Conservation (phyloP, 208 protist species). For the Leishmania gerbilli region DNA sequence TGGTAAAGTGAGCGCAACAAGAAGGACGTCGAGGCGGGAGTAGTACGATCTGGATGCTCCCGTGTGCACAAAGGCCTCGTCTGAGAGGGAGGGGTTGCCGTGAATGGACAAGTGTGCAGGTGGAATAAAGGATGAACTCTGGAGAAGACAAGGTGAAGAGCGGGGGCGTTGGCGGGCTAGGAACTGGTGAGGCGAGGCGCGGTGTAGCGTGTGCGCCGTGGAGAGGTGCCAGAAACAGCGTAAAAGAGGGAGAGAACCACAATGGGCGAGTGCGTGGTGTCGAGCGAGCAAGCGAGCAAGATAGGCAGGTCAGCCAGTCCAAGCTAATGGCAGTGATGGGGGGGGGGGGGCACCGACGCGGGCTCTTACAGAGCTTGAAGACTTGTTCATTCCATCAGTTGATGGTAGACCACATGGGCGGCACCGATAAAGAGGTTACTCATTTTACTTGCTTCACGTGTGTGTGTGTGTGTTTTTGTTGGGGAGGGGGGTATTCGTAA, state of each 20-base stretch:
- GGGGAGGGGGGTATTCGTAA: neutral
- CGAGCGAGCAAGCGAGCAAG: neutral
- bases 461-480: no score
- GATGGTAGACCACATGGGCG: neutral
- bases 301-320: neutral
- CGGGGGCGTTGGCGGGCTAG: neutral
- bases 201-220: neutral
- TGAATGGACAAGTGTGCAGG: neutral
- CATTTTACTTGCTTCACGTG: neutral
- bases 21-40: neutral
- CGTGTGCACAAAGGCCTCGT: neutral
- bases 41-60: neutral
- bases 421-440: neutral
- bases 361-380: neutral
- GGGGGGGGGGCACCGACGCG: neutral
- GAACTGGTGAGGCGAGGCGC: neutral
- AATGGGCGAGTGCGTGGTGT: neutral
- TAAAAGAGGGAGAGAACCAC: neutral
- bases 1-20: neutral
- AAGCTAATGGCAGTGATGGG: neutral
- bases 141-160: neutral
- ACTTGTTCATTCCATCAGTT: neutral
- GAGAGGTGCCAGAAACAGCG: neutral
- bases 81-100: neutral
- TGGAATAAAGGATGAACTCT: neutral